Evolutionary conservation across 208 protist species (phyloP).

Genomic region (Acanthamoeba lugdunensis): DNA sequence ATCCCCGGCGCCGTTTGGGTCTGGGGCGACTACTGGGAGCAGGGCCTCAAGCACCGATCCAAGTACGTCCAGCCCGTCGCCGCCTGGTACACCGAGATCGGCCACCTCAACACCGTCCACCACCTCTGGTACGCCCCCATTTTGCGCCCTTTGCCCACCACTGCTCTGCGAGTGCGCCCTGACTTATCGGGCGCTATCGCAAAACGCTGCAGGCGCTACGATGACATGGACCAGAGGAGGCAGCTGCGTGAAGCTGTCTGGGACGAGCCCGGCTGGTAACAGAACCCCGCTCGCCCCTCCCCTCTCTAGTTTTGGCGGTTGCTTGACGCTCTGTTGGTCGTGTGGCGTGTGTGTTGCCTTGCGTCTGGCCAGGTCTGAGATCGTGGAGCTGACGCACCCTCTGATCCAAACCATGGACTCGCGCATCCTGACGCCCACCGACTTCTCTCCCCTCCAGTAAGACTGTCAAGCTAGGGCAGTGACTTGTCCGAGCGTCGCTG

Average conservation of each 20-base stretch:
- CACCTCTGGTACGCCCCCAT: neutral
- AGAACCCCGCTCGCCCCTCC: neutral
- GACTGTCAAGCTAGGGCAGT: too few relatives aligned
- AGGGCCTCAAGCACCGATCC: conserved; percentile 65
- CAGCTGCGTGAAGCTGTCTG: conserved; percentile 45
- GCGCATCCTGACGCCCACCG: neutral
- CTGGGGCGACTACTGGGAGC: conserved; percentile 53
- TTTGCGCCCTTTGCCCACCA: neutral
- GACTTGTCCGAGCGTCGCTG: too few relatives aligned
- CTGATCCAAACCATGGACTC: conserved; percentile 41
- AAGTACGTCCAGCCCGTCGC: conserved; percentile 67
- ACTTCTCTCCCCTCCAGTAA: conserved; percentile 30
- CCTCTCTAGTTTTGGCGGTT: neutral
- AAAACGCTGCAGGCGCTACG: conserved; percentile 18
- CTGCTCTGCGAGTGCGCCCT: neutral
- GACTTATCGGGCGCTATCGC: neutral
- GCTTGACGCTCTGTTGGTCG: neutral
- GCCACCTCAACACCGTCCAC: conserved; percentile 49
- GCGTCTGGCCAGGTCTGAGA: neutral
- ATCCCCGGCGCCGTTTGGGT: conserved; percentile 42
- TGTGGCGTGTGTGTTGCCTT: neutral
- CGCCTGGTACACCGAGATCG: conserved; percentile 66
- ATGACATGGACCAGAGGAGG: conserved; percentile 59
- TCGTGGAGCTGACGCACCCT: conserved; percentile 59
- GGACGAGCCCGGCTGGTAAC: conserved; percentile 62